Base-by-base conservation (phyloP, 257 asterid genomes). In the Nemophila menziesii region DNA sequence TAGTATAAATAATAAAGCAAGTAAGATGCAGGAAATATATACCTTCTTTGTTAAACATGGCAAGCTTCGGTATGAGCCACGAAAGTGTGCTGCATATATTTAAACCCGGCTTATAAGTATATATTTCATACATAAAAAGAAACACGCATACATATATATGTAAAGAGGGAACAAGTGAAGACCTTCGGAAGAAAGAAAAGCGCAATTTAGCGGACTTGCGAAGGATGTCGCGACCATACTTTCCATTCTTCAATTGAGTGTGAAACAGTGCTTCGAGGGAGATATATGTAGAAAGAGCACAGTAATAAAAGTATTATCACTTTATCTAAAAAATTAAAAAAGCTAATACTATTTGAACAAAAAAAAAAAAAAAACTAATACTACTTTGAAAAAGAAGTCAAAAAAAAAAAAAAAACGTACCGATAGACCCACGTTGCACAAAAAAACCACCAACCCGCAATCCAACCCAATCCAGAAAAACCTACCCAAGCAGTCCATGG, bases 31-130 rank as follows among this genome's bases (percentile, higher is more conserved):
- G 41, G 38, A 29, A 52, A 39, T 13, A 26, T 6, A 50, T 58
- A 86, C 97, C 95, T 83, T 68, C 39, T 49, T 69, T 55, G 36
- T 76, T 33, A 59, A 58, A 61, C 60, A 62, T 0, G 41, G 71
- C 40, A 78, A 58, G 57, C 60, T 50, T 22, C 63, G 61, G 17
- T 64, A 50, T 19, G 86, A 77, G 50, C 74, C 72, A 47, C 41
- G 62, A 44, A 78, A 68, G 9, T 49, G 61, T 54, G 46, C 41
- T 22, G 22, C 43, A 42, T 18, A 37, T 18, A n/a, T n/a, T 13
- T n/a, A 5, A 37, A 45, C 36, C 24, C 39, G 11, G 43, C 15
- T 16, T 4, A 37, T 23, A 22, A 61, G n/a, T 17, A 29, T 7
- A 29, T 7, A 29, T 7, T n/a, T 36, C 33, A 6, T 16, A 48